Conservation (phyloP, 2,329 filamentous ascomycete genomes). For the Blumeriella jaapii region DNA sequence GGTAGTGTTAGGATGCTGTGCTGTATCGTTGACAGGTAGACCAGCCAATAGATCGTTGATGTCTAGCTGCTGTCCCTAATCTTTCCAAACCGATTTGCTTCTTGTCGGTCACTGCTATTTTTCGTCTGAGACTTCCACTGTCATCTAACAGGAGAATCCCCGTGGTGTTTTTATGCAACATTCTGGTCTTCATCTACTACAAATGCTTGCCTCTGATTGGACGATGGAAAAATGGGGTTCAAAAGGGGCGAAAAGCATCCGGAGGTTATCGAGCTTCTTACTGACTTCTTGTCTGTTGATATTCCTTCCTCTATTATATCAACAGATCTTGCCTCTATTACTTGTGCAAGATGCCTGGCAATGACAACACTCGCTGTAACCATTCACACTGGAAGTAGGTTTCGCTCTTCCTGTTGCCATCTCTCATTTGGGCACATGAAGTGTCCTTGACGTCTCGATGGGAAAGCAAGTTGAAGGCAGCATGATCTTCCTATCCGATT, state of each 20-base stretch:
- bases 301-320: not conserved
- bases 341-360: too few species aligned
- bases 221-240: conserved; percentile 2
- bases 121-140: too few species aligned
- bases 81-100: too few species aligned
- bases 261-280: conserved; percentile 15
- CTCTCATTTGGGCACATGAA: not conserved
- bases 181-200: too few species aligned
- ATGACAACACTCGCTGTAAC: conserved; percentile 29
- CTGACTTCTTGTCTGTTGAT: not conserved
- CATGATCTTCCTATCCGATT: too few species aligned
- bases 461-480: too few species aligned
- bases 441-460: too few species aligned
- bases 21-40: conserved; percentile 1
- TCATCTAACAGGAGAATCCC: too few species aligned
- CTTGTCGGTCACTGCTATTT: too few species aligned
- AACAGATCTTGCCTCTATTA: not conserved
- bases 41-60: too few species aligned
- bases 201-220: conserved; percentile 6
- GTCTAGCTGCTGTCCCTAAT: too few species aligned
- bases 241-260: conserved; percentile 19
- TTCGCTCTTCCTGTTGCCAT: not conserved
- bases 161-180: too few species aligned
- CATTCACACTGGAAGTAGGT: conserved; percentile 32
- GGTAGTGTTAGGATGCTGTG: conserved; percentile 1